Conservation (phyloP, 2,329 filamentous ascomycete species). For the Emericellopsis cladophorae region DNA sequence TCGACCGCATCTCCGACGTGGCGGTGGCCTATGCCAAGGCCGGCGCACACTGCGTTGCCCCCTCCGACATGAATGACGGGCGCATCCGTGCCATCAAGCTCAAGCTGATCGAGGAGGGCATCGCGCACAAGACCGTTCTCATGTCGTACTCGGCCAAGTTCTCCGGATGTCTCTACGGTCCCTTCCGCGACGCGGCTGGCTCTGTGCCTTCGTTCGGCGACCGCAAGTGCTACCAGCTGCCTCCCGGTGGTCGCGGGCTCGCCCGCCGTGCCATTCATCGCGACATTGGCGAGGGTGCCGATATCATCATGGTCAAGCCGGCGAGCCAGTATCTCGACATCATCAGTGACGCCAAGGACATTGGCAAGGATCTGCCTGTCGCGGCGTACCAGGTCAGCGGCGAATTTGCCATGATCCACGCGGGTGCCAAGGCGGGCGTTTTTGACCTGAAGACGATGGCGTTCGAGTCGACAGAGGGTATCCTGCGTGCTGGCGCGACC, state of each 20-base stretch:
- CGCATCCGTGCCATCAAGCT: slow-evolving; percentile 96
- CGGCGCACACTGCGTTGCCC: slow-evolving; percentile 91
- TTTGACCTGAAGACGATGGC: slow-evolving; percentile 94
- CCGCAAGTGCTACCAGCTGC: slow-evolving; percentile 91
- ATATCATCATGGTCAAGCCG: slow-evolving; percentile 99
- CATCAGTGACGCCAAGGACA: slow-evolving; percentile 91
- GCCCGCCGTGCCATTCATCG: slow-evolving; percentile 80
- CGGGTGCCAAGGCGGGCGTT: slow-evolving; percentile 87
- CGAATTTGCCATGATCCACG: slow-evolving; percentile 97
- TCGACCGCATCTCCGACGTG: slow-evolving; percentile 93
- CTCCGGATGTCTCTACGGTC: slow-evolving; percentile 89
- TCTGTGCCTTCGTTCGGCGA: slow-evolving; percentile 88
- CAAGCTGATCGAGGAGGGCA: slow-evolving; percentile 88
- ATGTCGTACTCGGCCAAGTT: slow-evolving; percentile 99
- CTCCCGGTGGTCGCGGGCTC: slow-evolving; percentile 80
- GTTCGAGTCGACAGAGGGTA: slow-evolving; percentile 87
- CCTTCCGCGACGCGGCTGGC: slow-evolving; percentile 92
- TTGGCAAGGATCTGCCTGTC: slow-evolving; percentile 81
- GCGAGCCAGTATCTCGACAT: slow-evolving; percentile 94
- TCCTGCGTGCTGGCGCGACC: slow-evolving; percentile 80
- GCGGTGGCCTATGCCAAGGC: slow-evolving; percentile 94
- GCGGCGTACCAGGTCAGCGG: slow-evolving; percentile 96
- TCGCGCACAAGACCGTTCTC: slow-evolving; percentile 79
- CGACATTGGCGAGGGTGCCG: slow-evolving; percentile 87
- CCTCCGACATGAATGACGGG: slow-evolving; percentile 98